Conservation (phyloP, 1,139 yeast species). For the Kurtzmaniella quercitrusa region DNA sequence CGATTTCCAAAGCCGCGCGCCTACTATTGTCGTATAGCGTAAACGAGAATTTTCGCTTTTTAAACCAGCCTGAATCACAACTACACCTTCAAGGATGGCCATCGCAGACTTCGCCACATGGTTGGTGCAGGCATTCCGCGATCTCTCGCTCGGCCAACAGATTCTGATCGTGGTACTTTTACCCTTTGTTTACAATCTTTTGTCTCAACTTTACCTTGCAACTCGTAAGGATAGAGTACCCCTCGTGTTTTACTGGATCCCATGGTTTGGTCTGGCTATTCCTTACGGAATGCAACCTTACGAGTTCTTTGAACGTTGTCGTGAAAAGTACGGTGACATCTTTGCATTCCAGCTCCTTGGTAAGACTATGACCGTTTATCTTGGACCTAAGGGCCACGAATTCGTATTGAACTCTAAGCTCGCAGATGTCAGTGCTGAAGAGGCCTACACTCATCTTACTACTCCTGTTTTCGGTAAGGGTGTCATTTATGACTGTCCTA, state of each 20-base stretch:
- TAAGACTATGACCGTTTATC: constrained; percentile 87
- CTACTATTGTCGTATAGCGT: constrained; percentile 1
- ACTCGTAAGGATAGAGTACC: constrained; percentile 81
- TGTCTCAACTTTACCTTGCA: constrained; percentile 69
- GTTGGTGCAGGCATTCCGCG: constrained; percentile 20
- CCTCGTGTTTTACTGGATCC: constrained; percentile 86
- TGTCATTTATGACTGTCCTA: constrained; percentile 95
- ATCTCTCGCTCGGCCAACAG: constrained; percentile 30
- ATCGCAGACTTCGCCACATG: constrained; percentile 20
- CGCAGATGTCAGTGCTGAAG: constrained; percentile 92
- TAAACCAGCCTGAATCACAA: background rate
- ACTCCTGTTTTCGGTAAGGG: constrained; percentile 98
- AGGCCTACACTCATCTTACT: constrained; percentile 89
- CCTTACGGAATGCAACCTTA: constrained; percentile 91
- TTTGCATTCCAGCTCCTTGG: constrained; percentile 89
- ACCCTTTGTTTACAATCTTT: constrained; percentile 57
- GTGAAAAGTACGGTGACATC: constrained; percentile 83
- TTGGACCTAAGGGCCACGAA: constrained; percentile 98
- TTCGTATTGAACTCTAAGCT: constrained; percentile 89
- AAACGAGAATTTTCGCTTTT: constrained; percentile 1
- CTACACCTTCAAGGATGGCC: constrained; percentile 20
- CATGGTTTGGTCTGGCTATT: constrained; percentile 93
- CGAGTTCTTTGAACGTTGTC: constrained; percentile 76
- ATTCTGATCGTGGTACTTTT: constrained; percentile 34
- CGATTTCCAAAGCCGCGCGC: background rate